These are phyloP conservation scores for Discostella stelligeroides DNA, from an alignment of 108 stramenopile genomes.

Conservation along the genomic window DNA sequence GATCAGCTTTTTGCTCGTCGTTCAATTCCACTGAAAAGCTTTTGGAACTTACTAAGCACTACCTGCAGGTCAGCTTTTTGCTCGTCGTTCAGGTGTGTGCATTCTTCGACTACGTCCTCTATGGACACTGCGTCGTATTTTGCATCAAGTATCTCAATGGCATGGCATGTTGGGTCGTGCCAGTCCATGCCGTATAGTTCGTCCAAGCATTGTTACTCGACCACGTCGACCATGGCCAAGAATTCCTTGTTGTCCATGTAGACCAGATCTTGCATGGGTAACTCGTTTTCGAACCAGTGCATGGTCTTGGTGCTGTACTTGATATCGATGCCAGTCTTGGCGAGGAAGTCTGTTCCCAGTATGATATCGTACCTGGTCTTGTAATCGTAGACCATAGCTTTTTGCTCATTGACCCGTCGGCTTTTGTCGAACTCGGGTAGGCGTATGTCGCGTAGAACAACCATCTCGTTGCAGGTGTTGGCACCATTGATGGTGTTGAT, in stretches of 20 bases:
- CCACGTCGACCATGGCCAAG: background rate
- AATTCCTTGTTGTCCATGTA: background rate
- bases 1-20: constrained; percentile 12
- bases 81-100: constrained; percentile 35
- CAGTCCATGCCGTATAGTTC: constrained; percentile 4
- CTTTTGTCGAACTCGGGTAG: constrained; percentile 23
- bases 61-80: constrained; percentile 9
- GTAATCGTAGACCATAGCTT: constrained; percentile 14
- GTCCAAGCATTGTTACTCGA: constrained; percentile 1
- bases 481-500: background rate
- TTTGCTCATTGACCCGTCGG: background rate
- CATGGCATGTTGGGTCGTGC: constrained; percentile 1
- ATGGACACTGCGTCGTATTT: constrained; percentile 30
- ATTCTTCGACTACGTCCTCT: constrained; percentile 28
- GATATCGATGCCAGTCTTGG: constrained; percentile 30
- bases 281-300: constrained; percentile 21
- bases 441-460: background rate
- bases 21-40: constrained; percentile 49
- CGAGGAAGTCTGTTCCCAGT: constrained; percentile 41
- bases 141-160: constrained; percentile 31
- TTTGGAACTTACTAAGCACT: background rate
- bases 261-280: background rate
- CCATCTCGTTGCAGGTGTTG: background rate
- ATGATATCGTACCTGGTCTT: constrained; percentile 41
- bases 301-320: background rate